Base-by-base conservation (phyloP, 2,329 filamentous ascomycete genomes). In the Epichloe elymi region DNA sequence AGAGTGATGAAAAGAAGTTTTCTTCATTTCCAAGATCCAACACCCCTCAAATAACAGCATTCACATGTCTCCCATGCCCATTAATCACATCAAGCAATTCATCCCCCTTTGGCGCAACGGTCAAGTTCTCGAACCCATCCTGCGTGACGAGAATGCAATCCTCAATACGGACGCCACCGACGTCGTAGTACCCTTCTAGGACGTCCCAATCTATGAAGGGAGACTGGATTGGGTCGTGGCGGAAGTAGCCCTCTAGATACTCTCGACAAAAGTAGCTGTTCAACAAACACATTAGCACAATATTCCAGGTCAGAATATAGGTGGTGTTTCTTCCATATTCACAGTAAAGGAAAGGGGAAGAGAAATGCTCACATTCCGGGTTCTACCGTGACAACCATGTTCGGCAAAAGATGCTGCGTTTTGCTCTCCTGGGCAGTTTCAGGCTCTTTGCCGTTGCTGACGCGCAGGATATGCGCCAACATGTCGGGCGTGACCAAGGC, bases 121-220 rank as follows among this genome's bases (percentile, higher is more conserved):
- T 94, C 63, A 97, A 63, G 62, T 95, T 94, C 67, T 96, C 89
- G 60, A 81, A 82, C 0, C 90, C 89, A 23, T 78, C 72, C 54
- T 84, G 74, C 1, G 85, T 93, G 46, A 97, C 82, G 20, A 93
- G 73, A 39, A 97, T 77, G 64, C 91, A 87, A 62, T 97, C 89
- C 70, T 98, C 93, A 54, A 97, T 94, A 45, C 93, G 79, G 26
- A 95, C 88, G 36, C 93, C 93, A 15, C 91, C 93, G 1, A 97
- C 83, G 26, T 69, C 71, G 72, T 86, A 91, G 65, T 85, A 91
- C 55, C 70, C 71, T 54, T 82, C 79, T 46, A 93, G 67, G 5
- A 83, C 75, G 5, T 74, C 71, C 57, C 71, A 70, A 65, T 90
- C 76, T 60, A 93, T 83, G 59, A 78, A 86, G 53, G 74, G 73